phyloP scores from a whole-genome alignment of 108 stramenopile genomes.

The Pseudonitzschia multistriata region DNA sequence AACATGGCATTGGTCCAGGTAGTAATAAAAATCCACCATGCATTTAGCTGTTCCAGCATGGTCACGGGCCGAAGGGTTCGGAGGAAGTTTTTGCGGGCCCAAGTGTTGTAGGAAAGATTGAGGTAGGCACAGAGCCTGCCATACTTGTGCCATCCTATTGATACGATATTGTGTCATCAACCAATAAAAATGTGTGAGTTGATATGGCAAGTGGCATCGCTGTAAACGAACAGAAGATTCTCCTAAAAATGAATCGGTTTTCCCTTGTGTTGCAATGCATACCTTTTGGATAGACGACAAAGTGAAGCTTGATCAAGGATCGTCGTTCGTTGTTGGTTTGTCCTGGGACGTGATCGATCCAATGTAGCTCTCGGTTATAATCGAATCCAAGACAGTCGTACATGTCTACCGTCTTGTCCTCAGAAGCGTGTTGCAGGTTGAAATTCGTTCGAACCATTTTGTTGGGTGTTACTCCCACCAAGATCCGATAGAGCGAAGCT shows the following conservation, averaged over 20 bases:
- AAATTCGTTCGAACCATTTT: constrained; percentile 53
- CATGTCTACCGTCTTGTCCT: constrained; percentile 43
- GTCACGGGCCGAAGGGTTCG: constrained; percentile 37
- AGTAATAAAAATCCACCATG: constrained; percentile 64
- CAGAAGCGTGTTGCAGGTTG: constrained; percentile 50
- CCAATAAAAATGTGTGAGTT: not conserved
- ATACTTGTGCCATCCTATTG: constrained; percentile 52
- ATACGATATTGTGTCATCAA: not conserved
- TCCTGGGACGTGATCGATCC: constrained; percentile 59
- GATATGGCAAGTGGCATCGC: not conserved
- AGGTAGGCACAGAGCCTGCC: constrained; percentile 39
- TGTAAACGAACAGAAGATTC: too few relatives aligned
- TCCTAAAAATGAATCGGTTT: too few relatives aligned
- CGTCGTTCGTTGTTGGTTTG: constrained; percentile 48
- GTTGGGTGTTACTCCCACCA: constrained; percentile 60
- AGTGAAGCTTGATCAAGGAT: constrained; percentile 52
- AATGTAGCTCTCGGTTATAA: constrained; percentile 61
- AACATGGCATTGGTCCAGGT: constrained; percentile 48
- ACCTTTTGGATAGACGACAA: constrained; percentile 54
- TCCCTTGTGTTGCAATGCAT: too few relatives aligned
- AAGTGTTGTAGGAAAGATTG: constrained; percentile 52
- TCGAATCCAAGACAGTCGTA: constrained; percentile 53
- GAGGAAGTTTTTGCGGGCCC: constrained; percentile 59
- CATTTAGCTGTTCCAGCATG: constrained; percentile 32
- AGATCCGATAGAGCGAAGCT: constrained; percentile 48